Evolutionary conservation across 805 yeast genomes (phyloP).

Genomic region (Saccharomycopsis sp.): DNA sequence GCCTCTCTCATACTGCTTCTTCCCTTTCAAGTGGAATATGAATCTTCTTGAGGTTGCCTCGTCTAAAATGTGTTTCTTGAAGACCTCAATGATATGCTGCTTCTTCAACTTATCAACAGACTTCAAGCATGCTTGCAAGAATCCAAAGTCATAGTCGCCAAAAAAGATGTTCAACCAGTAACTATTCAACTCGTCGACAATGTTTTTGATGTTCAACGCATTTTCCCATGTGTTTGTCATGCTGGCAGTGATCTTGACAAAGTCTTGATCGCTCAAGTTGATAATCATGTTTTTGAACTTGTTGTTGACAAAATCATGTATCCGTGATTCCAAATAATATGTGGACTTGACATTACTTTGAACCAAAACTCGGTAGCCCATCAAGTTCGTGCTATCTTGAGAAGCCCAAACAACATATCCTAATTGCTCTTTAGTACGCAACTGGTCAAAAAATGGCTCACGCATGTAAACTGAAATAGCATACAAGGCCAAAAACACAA

Average conservation of each 20-base stretch:
- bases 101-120: slow-evolving; percentile 35
- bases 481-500: slow-evolving; percentile 40
- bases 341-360: slow-evolving; percentile 73
- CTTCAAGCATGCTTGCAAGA: slow-evolving; percentile 48
- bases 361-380: slow-evolving; percentile 60
- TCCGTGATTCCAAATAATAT: slow-evolving; percentile 65
- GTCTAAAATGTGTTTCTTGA: slow-evolving; percentile 26
- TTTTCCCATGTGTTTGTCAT: slow-evolving; percentile 46
- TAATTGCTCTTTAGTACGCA: slow-evolving; percentile 89
- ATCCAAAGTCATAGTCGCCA: slow-evolving; percentile 72
- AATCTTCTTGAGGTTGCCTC: slow-evolving; percentile 11
- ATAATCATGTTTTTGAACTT: slow-evolving; percentile 37
- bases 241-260: slow-evolving; percentile 59
- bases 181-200: slow-evolving; percentile 63
- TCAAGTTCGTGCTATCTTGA: slow-evolving; percentile 28
- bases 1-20: slow-evolving; percentile 6
- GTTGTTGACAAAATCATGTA: slow-evolving; percentile 50
- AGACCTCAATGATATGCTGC: slow-evolving; percentile 49
- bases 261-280: slow-evolving; percentile 53
- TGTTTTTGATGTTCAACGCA: slow-evolving; percentile 63
- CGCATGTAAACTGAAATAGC: slow-evolving; percentile 62
- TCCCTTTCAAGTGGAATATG: slow-evolving; percentile 43
- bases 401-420: slow-evolving; percentile 92
- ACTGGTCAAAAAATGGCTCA: slow-evolving; percentile 84
- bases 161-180: slow-evolving; percentile 60